Percentiles rank a stretch among this genome's conserved stretches.
Conservation (phyloP, 176 grass and related monocot species). For the Zoysia japonica region DNA sequence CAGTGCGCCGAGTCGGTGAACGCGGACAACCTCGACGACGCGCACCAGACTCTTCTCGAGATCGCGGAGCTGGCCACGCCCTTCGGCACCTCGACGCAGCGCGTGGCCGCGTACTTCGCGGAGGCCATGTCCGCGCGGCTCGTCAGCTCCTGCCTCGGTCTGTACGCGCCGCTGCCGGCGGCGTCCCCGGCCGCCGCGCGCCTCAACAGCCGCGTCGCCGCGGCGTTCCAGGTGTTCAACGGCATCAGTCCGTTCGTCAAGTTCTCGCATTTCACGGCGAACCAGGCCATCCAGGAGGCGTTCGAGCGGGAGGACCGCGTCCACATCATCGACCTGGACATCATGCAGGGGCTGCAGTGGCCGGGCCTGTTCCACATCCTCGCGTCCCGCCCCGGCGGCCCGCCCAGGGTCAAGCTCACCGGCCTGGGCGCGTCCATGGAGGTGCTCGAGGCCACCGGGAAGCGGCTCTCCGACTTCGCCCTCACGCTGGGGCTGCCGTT, state of each 20-base stretch:
- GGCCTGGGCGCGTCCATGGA: conserved; percentile 78
- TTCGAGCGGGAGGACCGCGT: conserved; percentile 94
- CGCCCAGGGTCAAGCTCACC: conserved; percentile 72
- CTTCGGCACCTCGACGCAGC: background rate
- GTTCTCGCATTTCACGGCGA: conserved; percentile 98
- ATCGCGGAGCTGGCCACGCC: conserved; percentile 50
- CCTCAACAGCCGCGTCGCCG: conserved; percentile 48
- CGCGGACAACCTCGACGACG: conserved; percentile 72
- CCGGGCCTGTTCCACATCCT: conserved; percentile 98
- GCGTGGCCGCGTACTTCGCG: background rate
- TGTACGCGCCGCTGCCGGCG: conserved; percentile 70
- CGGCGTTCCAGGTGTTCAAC: conserved; percentile 97
- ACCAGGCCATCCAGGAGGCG: conserved; percentile 98
- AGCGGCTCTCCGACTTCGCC: conserved; percentile 83
- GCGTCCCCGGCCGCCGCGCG: conserved; percentile 40
- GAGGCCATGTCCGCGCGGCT: conserved; percentile 77
- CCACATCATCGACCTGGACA: conserved; percentile 98
- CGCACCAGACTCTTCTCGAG: conserved; percentile 62
- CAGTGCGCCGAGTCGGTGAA: conserved; percentile 81
- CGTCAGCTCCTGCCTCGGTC: conserved; percentile 82
- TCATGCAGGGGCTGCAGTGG: conserved; percentile 99
- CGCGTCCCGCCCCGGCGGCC: conserved; percentile 80
- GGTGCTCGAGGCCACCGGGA: conserved; percentile 83
- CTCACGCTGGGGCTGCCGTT: conserved; percentile 80
- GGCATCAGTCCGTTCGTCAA: conserved; percentile 96